phyloP scores from a whole-genome alignment of 2,329 filamentous ascomycete genomes.

The Sporothrix brasiliensis region DNA sequence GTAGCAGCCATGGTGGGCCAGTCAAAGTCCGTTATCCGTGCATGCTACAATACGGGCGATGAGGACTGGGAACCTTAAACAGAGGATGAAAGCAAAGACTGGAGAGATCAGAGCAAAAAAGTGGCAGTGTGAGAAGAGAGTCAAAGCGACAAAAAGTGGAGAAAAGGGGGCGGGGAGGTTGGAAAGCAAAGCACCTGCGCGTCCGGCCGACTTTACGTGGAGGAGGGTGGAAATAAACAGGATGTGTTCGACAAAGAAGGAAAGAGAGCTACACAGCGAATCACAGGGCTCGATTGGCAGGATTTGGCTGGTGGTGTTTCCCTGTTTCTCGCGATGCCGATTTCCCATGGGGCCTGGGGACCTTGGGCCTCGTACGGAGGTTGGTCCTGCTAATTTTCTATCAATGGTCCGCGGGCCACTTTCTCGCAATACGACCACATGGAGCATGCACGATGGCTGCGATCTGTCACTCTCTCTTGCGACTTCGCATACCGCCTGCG shows the following conservation, averaged over 20 bases:
- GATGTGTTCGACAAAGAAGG: slow-evolving; percentile 5
- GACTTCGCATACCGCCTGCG: neutral
- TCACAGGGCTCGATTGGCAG: slow-evolving; percentile 25
- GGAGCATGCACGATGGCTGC: neutral
- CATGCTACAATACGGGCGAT: slow-evolving; percentile 25
- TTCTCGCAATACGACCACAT: neutral
- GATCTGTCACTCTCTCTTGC: neutral
- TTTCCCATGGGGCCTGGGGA: neutral
- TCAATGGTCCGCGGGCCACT: neutral
- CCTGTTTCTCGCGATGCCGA: neutral
- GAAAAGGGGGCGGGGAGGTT: neutral
- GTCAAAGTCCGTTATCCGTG: slow-evolving; percentile 32
- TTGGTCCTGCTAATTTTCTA: neutral
- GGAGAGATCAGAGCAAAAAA: neutral
- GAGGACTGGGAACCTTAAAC: neutral
- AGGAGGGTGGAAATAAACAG: slow-evolving; percentile 25
- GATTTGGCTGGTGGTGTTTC: neutral
- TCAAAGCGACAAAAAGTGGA: slow-evolving; percentile 12
- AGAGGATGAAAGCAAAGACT: neutral
- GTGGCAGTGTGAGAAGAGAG: neutral
- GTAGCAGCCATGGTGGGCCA: slow-evolving; percentile 30
- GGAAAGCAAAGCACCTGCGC: neutral
- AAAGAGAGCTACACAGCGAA: slow-evolving; percentile 24
- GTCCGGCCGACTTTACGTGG: neutral
- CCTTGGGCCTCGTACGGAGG: neutral